Percentiles rank a stretch among this genome's conserved stretches.
Conservation (phyloP, 768 basidiomycete species). For the Trametes gibbosa region DNA sequence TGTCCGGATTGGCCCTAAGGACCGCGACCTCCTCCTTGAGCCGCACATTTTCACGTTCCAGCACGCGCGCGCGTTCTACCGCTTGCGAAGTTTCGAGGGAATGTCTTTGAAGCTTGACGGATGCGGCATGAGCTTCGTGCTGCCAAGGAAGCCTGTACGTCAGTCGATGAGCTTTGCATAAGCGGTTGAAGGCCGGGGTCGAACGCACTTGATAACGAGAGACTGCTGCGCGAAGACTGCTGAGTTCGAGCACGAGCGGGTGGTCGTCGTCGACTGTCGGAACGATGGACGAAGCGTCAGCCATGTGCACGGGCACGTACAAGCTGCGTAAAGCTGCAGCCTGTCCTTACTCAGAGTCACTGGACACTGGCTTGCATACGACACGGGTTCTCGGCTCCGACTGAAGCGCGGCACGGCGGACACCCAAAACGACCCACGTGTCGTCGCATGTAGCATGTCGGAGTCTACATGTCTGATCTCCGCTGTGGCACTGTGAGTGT, state of each 20-base stretch:
- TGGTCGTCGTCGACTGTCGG: constrained; percentile 32
- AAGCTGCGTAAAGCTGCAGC: constrained; percentile 10
- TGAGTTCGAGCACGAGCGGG: constrained; percentile 36
- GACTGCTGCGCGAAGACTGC: constrained; percentile 35
- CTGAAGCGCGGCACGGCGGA: not conserved
- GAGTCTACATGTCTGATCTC: constrained; percentile 3
- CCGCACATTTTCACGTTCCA: constrained; percentile 59
- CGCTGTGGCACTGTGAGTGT: constrained; percentile 2
- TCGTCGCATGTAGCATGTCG: not conserved
- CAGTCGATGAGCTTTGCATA: constrained; percentile 23
- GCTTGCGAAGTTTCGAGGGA: constrained; percentile 52
- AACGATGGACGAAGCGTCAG: not conserved
- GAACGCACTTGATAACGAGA: constrained; percentile 35
- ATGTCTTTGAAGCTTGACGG: constrained; percentile 64
- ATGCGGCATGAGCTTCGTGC: constrained; percentile 69
- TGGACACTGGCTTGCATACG: constrained; percentile 1
- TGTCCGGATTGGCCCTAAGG: constrained; percentile 54
- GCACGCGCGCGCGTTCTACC: constrained; percentile 42
- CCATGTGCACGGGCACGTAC: constrained; percentile 19
- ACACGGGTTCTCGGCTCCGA: not conserved
- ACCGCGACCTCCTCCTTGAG: constrained; percentile 53
- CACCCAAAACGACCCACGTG: not conserved
- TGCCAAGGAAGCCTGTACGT: constrained; percentile 33
- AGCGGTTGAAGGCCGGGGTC: not conserved
- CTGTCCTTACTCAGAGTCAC: not conserved